Base-by-base conservation (phyloP, 371 early-diverging fungal species). In the Batkoa obscura region DNA sequence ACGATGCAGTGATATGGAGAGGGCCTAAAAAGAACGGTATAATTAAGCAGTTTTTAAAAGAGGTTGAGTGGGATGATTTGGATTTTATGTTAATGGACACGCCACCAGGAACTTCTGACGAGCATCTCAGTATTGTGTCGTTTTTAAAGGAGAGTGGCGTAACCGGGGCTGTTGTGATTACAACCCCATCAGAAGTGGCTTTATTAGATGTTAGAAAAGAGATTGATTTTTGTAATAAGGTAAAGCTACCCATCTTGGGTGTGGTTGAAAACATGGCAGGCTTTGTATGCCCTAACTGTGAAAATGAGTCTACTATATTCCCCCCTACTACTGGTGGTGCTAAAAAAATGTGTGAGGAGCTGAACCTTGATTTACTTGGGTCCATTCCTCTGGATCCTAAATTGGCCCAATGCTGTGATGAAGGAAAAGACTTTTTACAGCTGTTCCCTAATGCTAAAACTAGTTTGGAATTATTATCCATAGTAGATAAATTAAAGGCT, bases 101-200 rank as follows among this genome's bases (percentile, higher is more conserved):
- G 34, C 99, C 99, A 5, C 99, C 99, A 2, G 99, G 99, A 38
- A 94, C 99, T 0, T 87, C 93, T 1, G 99, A 98, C 68, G 99
- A 98, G 65, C 99, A 99, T 66, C 67, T 98, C 33, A 88, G 85
- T 5, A 73, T 88, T 2, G 85, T 81, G 1, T 78, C 84, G 59
- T 81, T 80, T 59, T 70, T 93, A 32, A 45, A 45, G 15, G 80
- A 83, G 55, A 70, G 78, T 50, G 82, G 81, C 1, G 84, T 92
- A 54, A 80, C 80, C 47, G 95, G 96, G 1, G 96, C 96, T 17
- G 75, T 99, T 45, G 57, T 99, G 13, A 86, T 99, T 15, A 97
- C 99, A 0, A 99, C 99, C 0, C 96, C 99, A 15, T 97, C 98
- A 66, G 97, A 98, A 59, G 81, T 99, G 0, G 83, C 99, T 0